Base-by-base conservation (phyloP, 1,284 basidiomycete species). In the Cerrena zonata region DNA sequence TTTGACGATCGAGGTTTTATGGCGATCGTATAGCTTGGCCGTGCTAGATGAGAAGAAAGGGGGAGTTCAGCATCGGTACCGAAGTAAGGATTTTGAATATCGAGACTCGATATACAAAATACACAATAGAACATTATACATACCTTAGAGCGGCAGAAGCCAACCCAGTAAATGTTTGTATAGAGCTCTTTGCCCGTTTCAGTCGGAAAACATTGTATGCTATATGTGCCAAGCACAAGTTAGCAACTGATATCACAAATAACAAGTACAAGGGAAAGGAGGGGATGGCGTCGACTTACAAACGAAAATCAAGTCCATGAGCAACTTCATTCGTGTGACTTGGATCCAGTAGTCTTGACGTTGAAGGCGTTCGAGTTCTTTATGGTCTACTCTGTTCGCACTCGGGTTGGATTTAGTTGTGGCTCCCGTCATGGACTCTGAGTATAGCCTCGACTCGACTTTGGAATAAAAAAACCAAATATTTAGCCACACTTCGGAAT, bases 291-390 rank as follows among this genome's bases (percentile, higher is more conserved):
- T n/a, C 34, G 13, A 80, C 88, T 71, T 62, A 91, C 88, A 89
- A 63, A 89, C 88, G 66, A 90, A 91, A 56, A 89, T 77, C 52
- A 91, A 69, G 66, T 91, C 88, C 84, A 90, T 88, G 26, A 79
- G 58, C 52, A 91, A 70, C 70, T 91, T 91, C 49, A 74, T 69
- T 49, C 84, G 70, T 24, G 82, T 77, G 40, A 87, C 66, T 55
- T 79, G 79, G 47, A 91, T 69, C 88, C 88, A 91, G 62, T 84
- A 82, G 58, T 80, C 81, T 65, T 88, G 82, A 55, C 75, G 75
- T 61, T 77, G 77, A 43, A 91, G 74, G 47, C 84, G 73, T 47
- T 69, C 66, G 36, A 90, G 72, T 63, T 90, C 89, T 64, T 78
- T 80, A 57, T 86, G 82, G 60, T 89, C 87, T 4, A 79, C 58